Evolutionary conservation across 495 filamentous ascomycete species (phyloP).

Genomic region (Aspergillus steynii): DNA sequence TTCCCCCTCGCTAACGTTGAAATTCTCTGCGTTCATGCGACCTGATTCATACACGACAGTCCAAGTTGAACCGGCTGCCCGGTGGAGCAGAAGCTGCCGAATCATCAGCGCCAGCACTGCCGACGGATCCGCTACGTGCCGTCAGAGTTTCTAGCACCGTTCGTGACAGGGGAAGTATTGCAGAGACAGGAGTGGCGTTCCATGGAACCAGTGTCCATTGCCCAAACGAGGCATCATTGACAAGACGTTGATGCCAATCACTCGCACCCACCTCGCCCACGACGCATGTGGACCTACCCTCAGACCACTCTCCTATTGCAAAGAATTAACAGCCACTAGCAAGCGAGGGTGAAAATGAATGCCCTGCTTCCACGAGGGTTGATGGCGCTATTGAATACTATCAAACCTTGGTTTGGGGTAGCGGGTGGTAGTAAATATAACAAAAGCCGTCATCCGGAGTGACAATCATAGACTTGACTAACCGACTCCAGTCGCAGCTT

Average conservation of each 20-base stretch:
- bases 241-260: background rate
- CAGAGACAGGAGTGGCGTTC: background rate
- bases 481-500: no score
- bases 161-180: background rate
- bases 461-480: no score
- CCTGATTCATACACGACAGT: background rate
- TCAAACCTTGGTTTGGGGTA: constrained; percentile 10
- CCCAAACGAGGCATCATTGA: background rate
- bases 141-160: background rate
- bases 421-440: no score
- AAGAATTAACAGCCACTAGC: no score
- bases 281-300: constrained; percentile 2
- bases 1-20: no score
- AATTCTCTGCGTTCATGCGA: background rate
- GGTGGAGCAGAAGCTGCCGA: background rate
- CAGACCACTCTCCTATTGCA: background rate
- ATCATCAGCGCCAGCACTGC: background rate
- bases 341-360: no score
- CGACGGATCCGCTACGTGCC: background rate
- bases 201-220: background rate
- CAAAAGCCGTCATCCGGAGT: no score
- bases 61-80: background rate
- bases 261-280: constrained; percentile 3
- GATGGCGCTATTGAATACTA: constrained; percentile 14
- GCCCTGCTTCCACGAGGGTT: no score